Conservation (phyloP, 2,329 filamentous ascomycete species). For the Didymella lethalis region DNA sequence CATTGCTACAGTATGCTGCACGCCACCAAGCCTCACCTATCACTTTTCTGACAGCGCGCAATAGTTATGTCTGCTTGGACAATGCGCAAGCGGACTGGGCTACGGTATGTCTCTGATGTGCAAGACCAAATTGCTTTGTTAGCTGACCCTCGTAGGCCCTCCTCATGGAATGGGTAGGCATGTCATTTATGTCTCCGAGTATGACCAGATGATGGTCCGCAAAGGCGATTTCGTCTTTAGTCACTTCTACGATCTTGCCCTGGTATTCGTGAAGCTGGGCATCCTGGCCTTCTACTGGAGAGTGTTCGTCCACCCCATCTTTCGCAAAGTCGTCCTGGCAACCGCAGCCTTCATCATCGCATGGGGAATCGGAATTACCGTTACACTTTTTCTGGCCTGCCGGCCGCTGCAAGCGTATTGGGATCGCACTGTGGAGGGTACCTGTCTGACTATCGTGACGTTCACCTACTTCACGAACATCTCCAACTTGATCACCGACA, state of each 20-base stretch:
- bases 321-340: conserved; percentile 40
- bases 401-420: conserved; percentile 43
- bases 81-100: conserved; percentile 41
- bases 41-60: not conserved
- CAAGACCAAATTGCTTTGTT: not conserved
- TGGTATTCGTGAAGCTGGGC: conserved; percentile 43
- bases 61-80: conserved; percentile 42
- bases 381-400: conserved; percentile 41
- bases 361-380: conserved; percentile 46
- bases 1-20: conserved; percentile 38
- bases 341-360: conserved; percentile 40
- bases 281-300: conserved; percentile 48
- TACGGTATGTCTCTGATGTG: conserved; percentile 30
- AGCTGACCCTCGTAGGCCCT: conserved; percentile 35
- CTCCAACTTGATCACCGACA: conserved; percentile 43
- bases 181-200: conserved; percentile 38
- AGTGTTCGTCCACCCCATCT: conserved; percentile 42
- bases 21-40: not conserved
- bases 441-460: conserved; percentile 40
- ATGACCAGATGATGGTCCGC: conserved; percentile 43
- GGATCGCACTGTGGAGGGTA: conserved; percentile 37
- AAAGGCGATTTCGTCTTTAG: conserved; percentile 48
- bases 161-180: conserved; percentile 47
- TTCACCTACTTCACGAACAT: conserved; percentile 49
- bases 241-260: conserved; percentile 47